These are phyloP conservation scores for Trypanosoma avium DNA, from an alignment of 208 protist species.

Conservation along the genomic window DNA sequence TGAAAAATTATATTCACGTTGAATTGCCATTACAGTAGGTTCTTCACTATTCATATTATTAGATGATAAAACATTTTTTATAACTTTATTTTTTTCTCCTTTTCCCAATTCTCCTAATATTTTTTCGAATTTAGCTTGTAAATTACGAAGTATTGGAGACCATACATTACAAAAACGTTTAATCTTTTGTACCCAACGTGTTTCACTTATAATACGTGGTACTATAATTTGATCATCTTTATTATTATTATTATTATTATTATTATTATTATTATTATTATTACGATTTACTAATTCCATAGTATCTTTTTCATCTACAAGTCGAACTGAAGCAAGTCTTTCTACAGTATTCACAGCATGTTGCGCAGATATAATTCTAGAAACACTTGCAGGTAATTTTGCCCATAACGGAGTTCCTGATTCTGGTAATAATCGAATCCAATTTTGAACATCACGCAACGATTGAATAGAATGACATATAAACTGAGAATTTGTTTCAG, in stretches of 20 bases:
- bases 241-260: neutral
- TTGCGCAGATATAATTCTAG: constrained; percentile 73
- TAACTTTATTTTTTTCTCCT: neutral
- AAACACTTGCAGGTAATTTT: constrained; percentile 90
- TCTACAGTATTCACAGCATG: constrained; percentile 62
- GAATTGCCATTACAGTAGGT: constrained; percentile 17
- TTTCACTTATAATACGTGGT: constrained; percentile 23
- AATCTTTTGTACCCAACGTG: constrained; percentile 58
- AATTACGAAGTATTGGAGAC: constrained; percentile 1
- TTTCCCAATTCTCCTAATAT: too few species aligned
- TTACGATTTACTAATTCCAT: neutral
- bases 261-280: neutral
- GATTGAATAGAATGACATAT: constrained; percentile 41
- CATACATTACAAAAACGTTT: constrained; percentile 41
- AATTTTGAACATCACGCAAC: constrained; percentile 75
- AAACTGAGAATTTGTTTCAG: constrained; percentile 21
- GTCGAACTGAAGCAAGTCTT: constrained; percentile 59
- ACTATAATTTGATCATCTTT: neutral
- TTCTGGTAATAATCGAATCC: constrained; percentile 86
- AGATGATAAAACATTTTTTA: neutral
- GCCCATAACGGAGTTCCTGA: constrained; percentile 89
- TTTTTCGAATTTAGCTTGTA: too few species aligned
- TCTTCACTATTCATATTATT: neutral
- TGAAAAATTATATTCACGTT: constrained; percentile 27
- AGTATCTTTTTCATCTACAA: constrained; percentile 50